These are phyloP conservation scores for Phalaenopsis equestris DNA, from an alignment of 106 monocot genomes.

Conservation along the genomic window DNA sequence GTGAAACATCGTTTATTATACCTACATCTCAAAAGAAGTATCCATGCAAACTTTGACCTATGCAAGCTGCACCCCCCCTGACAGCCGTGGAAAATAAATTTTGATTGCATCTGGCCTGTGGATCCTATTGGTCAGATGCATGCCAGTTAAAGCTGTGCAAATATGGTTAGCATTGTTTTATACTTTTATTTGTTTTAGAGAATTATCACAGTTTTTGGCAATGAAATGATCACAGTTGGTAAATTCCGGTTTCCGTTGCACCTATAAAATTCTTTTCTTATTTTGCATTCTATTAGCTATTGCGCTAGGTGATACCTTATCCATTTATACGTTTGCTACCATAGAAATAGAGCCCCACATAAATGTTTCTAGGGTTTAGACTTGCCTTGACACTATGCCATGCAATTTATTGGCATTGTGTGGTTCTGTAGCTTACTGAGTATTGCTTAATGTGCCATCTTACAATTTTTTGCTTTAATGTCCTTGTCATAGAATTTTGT, in stretches of 20 bases:
- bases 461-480: background rate
- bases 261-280: background rate
- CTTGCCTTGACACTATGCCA: background rate
- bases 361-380: background rate
- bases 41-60: background rate
- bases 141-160: background rate
- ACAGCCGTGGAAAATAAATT: background rate
- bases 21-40: background rate
- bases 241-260: background rate
- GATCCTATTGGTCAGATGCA: background rate
- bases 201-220: no score
- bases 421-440: no score
- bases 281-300: background rate
- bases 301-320: background rate
- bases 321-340: background rate
- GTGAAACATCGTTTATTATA: background rate
- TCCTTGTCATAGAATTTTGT: background rate
- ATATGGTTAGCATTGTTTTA: no score
- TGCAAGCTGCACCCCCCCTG: no score
- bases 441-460: background rate
- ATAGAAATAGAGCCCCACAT: background rate
- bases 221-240: background rate
- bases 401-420: no score
- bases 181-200: no score
- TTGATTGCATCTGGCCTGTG: background rate